Evolutionary conservation across 176 grass and related monocot species (phyloP), one percentile per base, ranked within the genome.

Genomic region (Alopecurus myosuroides): DNA sequence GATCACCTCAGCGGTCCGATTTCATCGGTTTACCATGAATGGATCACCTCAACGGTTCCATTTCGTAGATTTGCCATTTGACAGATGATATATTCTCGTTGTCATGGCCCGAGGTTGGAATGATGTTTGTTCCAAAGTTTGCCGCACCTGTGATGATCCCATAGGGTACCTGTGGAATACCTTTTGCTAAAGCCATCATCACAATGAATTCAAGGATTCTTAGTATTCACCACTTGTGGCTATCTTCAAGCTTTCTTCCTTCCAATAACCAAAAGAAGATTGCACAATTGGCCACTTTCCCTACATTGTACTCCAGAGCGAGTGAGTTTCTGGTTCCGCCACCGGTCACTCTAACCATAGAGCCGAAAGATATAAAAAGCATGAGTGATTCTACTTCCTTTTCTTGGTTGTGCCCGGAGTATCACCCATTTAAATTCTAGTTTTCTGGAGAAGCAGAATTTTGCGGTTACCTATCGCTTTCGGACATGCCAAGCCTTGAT

Each of bases 261-360:
- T 50, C 29, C 48, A 74, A 63, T 34, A 76, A 75, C 36, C 17
- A 86, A 82, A 83, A 77, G 22, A 83, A 52, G 39, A 46, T 20
- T 10, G 36, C 37, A 66, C 85, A 87, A 79, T 77, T 90, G 36
- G 28, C 12, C 12, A 2, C 66, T 58, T 83, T 82, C 18, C 74
- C 69, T 86, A 66, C 55, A 90, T 86, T 86, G 74, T 81, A 66
- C 64, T 39, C n/a, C n/a, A n/a, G n/a, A n/a, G n/a, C 28, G 3
- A 64, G 53, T 78, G 88, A 90, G 84, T 86, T 90, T 86, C 84
- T 86, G 73, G 78, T 89, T 89, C 82, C 23, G 55, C 78, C 83
- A 90, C 88, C 30, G 44, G 35, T 78, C 73, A 77, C 55, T 82
- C 83, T 82, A 78, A n/a, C 64, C 35, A 53, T 73, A 86, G 79